Evolutionary conservation across 2,329 filamentous ascomycete genomes (phyloP).

Genomic region (Aspergillus brunneoviolaceus): DNA sequence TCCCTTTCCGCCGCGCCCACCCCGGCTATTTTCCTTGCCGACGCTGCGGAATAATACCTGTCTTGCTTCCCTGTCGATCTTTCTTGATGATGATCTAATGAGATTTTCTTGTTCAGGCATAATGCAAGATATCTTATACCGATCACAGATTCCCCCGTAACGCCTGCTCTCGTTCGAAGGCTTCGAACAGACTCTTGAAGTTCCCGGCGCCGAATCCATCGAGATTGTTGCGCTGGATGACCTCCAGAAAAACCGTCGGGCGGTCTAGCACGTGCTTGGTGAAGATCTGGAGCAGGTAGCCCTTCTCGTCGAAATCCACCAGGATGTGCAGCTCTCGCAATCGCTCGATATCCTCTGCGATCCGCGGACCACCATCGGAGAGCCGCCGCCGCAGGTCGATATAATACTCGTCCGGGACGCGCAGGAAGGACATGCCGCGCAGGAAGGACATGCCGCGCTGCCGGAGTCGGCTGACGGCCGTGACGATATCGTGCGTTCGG

Average conservation of each 20-base stretch:
- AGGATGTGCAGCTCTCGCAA: conserved; percentile 76
- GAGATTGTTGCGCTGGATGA: conserved; percentile 85
- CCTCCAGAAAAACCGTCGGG: conserved; percentile 92
- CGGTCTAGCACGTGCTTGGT: conserved; percentile 84
- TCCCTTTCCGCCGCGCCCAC: not conserved
- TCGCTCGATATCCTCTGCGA: conserved; percentile 74
- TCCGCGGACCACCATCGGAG: conserved; percentile 52
- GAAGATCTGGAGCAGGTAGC: conserved; percentile 73
- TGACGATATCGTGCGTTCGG: conserved; percentile 73
- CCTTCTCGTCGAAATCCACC: conserved; percentile 88
- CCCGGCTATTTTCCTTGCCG: not conserved
- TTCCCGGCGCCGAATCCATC: conserved; percentile 89
- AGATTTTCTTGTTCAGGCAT: not conserved
- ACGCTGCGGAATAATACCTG: not conserved
- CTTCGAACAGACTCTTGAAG: conserved; percentile 89
- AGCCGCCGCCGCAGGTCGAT: conserved; percentile 68
- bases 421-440: conserved; percentile 83
- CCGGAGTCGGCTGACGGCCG: conserved; percentile 68
- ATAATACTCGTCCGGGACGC: conserved; percentile 80
- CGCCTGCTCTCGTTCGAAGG: conserved; percentile 86
- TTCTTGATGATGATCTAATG: not conserved
- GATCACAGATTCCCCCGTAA: conserved; percentile 71
- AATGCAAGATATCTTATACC: conserved; percentile 11
- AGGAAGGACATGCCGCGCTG: conserved; percentile 86
- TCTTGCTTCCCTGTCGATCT: not conserved